These are phyloP conservation scores for Talaromyces pinophilus DNA, from an alignment of 2,329 filamentous ascomycete species.

Conservation along the genomic window DNA sequence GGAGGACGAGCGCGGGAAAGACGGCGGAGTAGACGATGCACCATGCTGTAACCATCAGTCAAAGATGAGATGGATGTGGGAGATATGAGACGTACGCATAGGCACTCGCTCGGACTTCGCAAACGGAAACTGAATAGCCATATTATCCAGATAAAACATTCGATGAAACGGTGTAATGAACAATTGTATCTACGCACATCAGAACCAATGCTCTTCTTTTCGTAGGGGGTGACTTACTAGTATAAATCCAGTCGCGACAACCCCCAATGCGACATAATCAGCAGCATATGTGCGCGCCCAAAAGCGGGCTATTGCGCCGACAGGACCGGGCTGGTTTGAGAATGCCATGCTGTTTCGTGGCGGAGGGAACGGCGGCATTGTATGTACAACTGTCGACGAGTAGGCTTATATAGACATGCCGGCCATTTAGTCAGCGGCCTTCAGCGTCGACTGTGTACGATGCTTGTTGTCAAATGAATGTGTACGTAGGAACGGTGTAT, in stretches of 20 bases:
- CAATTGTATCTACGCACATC: conserved; percentile 58
- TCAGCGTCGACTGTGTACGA: background rate
- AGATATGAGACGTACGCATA: conserved; percentile 53
- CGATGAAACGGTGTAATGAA: conserved; percentile 85
- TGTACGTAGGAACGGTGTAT: background rate
- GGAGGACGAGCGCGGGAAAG: conserved; percentile 67
- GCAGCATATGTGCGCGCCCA: conserved; percentile 76
- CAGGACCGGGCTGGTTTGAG: conserved; percentile 39
- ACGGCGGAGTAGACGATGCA: conserved; percentile 78
- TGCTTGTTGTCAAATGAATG: background rate
- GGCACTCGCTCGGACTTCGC: conserved; percentile 81
- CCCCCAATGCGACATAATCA: conserved; percentile 77
- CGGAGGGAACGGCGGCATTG: conserved; percentile 20
- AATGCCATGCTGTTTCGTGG: conserved; percentile 24
- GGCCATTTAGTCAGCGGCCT: background rate
- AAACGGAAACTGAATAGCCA: conserved; percentile 81
- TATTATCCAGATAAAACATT: conserved; percentile 87
- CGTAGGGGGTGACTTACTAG: conserved; percentile 24
- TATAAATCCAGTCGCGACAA: conserved; percentile 66
- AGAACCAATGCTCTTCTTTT: background rate
- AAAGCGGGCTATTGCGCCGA: conserved; percentile 54
- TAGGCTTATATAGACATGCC: background rate
- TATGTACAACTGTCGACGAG: background rate
- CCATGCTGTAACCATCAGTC: conserved; percentile 47
- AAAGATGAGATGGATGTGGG: background rate